Evolutionary conservation across 352 stramenopile species (phyloP), one percentile per base, ranked within the genome.

Genomic region (Phytopythium vexans): DNA sequence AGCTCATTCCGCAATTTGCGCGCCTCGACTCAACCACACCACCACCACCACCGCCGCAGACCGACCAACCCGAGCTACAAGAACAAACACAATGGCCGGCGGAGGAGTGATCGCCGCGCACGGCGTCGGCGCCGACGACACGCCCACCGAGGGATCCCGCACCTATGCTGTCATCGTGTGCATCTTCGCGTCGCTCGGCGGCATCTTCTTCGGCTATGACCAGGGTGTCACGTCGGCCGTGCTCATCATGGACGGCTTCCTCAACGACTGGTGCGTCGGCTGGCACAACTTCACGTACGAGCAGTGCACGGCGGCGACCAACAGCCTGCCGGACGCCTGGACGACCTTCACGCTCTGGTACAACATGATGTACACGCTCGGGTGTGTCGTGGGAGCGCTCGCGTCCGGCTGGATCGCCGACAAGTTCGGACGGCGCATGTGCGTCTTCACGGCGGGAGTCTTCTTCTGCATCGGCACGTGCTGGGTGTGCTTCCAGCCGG

Each of bases 191-290:
- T 62, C 64, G n/a, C 52, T 72, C 1, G 64, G 64, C 14, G 59
- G 64, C 1, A 53, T 72, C 42, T 66, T 67, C 58, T 70, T 70
- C 49, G 62, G 62, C 42, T 70, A 70, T 43, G 62, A 65, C 36
- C 64, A 65, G 45, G 64, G 64, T 14, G 59, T 68, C 36, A 68
- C 59, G 11, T 64, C 54, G 6, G 59, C 54, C 36, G 56, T 68
- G 34, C 44, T 72, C 21, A 61, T 72, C 39, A 68, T 68, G 59
- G 21, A 43, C 16, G 64, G 50, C 4, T 68, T 72, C 60, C n/a
- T 68, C 33, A 36, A 61, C 27, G 59, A 68, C 54, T 72, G 61
- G 40, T 68, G 64, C 53, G 42, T 62, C 11, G 56, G 51, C 40
- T 68, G 54, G 55, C 51, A 64, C 49, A 44, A 51, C 64, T 64